Base-by-base conservation (phyloP, 108 stramenopile species). In the Tribonema minus region DNA sequence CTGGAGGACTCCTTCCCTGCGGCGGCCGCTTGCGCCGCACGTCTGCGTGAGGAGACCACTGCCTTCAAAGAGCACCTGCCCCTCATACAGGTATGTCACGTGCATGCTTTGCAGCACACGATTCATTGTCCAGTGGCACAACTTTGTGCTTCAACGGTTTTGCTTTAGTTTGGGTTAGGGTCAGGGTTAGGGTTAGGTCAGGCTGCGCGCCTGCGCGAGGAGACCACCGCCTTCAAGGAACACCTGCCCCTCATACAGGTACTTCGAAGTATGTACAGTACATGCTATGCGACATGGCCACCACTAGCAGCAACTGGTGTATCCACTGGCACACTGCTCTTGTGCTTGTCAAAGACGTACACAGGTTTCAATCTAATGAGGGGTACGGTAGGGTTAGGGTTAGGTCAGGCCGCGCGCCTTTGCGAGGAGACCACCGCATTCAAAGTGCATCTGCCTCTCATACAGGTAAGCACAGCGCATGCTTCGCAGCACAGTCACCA, bases 31-130 rank as follows among this genome's bases (percentile, higher is more conserved):
- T 86, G 87, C 37, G 88, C 88, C 9, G 29, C 29, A n/a, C 60
- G 58, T 32, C 71, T 90, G 32, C 80, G 87, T 25, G 87, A 83
- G 40, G 84, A 88, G 25, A 88, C 89, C 12, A 84, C 86, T 1
- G 86, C 73, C 12, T 90, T 90, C 80, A 5, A 80, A 37, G 84
- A 86, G 80, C 78, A 88, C 68, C 54, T 90, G 25, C 89, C 89
- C 15, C 65, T 90, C 6, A 89, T 90, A 59, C 72, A 86, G 68
- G 77, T 79, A 37, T 34, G 65, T 6, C 3, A 34, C 26, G 26
- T 61, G 30, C 27, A 27, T 27, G 4, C 61, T 61, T 4, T 61
- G 25, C 15, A 26, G 25, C 7, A 26, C 20, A 25, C 4, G 4
- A 61, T n/a, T n/a, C n/a, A n/a, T n/a, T 41, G 5, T 5, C 40